Percentiles rank a stretch among this genome's conserved stretches.
phyloP scores from a whole-genome alignment of 116 monocot species.

The Posidonia oceanica region DNA sequence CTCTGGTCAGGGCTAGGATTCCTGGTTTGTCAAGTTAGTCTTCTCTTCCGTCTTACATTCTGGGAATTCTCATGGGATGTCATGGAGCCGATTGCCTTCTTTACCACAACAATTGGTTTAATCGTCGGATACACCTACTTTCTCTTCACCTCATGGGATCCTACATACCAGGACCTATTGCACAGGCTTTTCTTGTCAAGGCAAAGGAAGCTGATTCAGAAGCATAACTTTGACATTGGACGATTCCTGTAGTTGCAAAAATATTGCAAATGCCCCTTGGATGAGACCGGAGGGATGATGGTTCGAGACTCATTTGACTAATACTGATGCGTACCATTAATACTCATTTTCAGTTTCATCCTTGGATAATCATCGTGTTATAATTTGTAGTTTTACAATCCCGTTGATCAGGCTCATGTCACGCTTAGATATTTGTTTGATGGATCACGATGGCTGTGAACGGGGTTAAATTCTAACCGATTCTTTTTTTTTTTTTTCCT shows the following conservation, averaged over 20 bases:
- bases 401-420: too few relatives aligned
- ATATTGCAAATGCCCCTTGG: constrained; percentile 31
- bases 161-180: constrained; percentile 78
- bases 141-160: constrained; percentile 74
- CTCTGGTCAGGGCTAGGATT: constrained; percentile 68
- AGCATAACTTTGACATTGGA: constrained; percentile 38
- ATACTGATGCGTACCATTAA: too few relatives aligned
- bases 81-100: constrained; percentile 86
- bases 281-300: constrained; percentile 17
- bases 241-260: constrained; percentile 9
- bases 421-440: too few relatives aligned
- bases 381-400: too few relatives aligned
- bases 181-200: constrained; percentile 57
- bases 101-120: constrained; percentile 55
- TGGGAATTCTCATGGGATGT: constrained; percentile 99
- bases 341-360: too few relatives aligned
- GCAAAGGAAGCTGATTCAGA: constrained; percentile 58
- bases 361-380: too few relatives aligned
- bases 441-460: too few relatives aligned
- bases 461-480: too few relatives aligned
- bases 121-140: constrained; percentile 67
- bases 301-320: background rate
- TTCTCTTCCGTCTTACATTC: constrained; percentile 86
- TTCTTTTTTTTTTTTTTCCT: too few relatives aligned
- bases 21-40: constrained; percentile 42